Conservation (phyloP, 148 eudicot genomes). For the Dianthus caryophyllus region DNA sequence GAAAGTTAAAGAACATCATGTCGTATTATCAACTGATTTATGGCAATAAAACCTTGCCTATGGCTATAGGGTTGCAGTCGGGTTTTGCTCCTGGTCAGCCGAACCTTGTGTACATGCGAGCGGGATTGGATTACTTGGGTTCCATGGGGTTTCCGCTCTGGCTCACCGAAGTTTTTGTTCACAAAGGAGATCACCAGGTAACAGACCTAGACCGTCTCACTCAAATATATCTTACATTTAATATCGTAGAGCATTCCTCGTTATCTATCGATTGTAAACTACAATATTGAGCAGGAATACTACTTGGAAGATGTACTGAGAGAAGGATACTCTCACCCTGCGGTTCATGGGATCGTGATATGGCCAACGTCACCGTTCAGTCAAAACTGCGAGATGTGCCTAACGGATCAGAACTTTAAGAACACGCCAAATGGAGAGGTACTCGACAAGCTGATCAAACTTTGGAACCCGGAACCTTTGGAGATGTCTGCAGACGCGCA, state of each 20-base stretch:
- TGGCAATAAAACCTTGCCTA: conserved; percentile 24
- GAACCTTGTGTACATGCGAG: conserved; percentile 54
- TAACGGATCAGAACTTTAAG: conserved; percentile 42
- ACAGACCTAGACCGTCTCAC: too few relatives aligned
- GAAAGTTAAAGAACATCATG: conserved; percentile 35
- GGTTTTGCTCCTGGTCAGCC: conserved; percentile 44
- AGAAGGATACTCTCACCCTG: conserved; percentile 51
- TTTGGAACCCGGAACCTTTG: conserved; percentile 28
- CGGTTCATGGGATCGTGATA: conserved; percentile 53
- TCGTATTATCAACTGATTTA: conserved; percentile 26
- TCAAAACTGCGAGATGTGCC: conserved; percentile 48
- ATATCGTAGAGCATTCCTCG: too few relatives aligned
- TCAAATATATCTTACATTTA: too few relatives aligned
- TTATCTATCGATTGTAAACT: too few relatives aligned
- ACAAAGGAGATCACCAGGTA: conserved; percentile 45
- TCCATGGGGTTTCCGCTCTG: conserved; percentile 43
- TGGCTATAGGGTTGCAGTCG: conserved; percentile 53
- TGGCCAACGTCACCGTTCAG: conserved; percentile 47
- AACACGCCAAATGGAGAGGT: conserved; percentile 55
- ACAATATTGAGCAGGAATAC: conserved; percentile 36
- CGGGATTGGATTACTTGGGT: conserved; percentile 45
- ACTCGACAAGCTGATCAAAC: conserved; percentile 44
- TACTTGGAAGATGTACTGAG: conserved; percentile 43
- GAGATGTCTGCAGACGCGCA: conserved; percentile 23
- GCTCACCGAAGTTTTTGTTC: conserved; percentile 56